Percentiles rank a stretch among this genome's conserved stretches.
These are phyloP conservation scores for Cryphonectria carpinicola DNA, from an alignment of 2,329 filamentous ascomycete genomes.

Conservation along the genomic window DNA sequence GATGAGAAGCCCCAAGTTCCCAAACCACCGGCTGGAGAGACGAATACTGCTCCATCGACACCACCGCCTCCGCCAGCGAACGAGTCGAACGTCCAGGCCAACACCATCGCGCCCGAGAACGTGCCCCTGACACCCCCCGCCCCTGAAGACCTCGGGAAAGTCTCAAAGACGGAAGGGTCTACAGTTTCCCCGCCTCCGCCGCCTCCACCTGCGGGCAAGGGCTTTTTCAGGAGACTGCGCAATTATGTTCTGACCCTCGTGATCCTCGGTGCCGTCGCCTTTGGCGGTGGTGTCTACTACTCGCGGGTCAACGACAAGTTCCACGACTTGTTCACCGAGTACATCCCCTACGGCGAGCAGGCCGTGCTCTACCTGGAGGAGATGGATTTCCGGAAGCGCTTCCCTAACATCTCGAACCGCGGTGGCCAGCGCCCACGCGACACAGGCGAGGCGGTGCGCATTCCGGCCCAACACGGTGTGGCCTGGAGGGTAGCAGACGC, in stretches of 20 bases:
- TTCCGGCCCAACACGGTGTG: slow-evolving; percentile 83
- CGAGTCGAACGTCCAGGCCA: slow-evolving; percentile 44
- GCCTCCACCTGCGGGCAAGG: slow-evolving; percentile 53
- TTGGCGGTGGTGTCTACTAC: slow-evolving; percentile 88
- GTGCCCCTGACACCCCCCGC: slow-evolving; percentile 47
- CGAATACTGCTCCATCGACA: slow-evolving; percentile 52
- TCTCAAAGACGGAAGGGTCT: slow-evolving; percentile 26
- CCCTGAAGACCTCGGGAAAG: slow-evolving; percentile 35
- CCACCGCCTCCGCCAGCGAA: slow-evolving; percentile 41
- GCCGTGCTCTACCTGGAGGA: slow-evolving; percentile 95
- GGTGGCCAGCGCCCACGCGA: slow-evolving; percentile 56
- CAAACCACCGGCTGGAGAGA: slow-evolving; percentile 59
- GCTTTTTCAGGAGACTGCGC: slow-evolving; percentile 72
- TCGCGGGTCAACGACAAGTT: slow-evolving; percentile 95
- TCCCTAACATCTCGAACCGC: slow-evolving; percentile 56
- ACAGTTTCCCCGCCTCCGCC: slow-evolving; percentile 43
- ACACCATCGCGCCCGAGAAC: slow-evolving; percentile 43
- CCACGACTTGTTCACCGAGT: slow-evolving; percentile 98
- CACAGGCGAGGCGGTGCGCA: slow-evolving; percentile 73
- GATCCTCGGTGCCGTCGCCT: slow-evolving; percentile 76
- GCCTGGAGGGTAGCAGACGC: slow-evolving; percentile 77
- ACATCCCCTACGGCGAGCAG: slow-evolving; percentile 91
- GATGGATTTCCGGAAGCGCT: slow-evolving; percentile 86
- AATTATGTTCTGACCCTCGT: slow-evolving; percentile 78
- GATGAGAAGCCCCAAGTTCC: slow-evolving; percentile 53